These are phyloP conservation scores for Tolypocladium paradoxum DNA, from an alignment of 2,329 filamentous ascomycete genomes.

Conservation along the genomic window DNA sequence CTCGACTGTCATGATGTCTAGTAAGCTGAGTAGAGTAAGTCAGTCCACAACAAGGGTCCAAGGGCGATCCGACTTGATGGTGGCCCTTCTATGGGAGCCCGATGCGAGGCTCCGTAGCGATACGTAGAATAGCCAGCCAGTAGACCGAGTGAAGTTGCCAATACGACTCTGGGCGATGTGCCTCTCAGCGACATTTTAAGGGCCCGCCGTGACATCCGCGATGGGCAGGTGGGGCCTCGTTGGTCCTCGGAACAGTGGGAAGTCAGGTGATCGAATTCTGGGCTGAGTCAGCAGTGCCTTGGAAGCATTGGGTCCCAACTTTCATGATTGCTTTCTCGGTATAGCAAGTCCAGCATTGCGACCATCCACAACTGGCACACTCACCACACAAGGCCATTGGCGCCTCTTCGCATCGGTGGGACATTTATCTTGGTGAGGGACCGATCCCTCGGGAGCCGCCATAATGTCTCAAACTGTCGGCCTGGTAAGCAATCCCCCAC, in stretches of 20 bases:
- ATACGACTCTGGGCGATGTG: conserved; percentile 12
- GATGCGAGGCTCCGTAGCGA: conserved; percentile 13
- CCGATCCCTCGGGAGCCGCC: conserved; percentile 12
- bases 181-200: conserved; percentile 16
- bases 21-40: conserved; percentile 5
- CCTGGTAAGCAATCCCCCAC: conserved; percentile 39
- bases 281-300: not conserved
- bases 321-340: not conserved
- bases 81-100: conserved; percentile 7
- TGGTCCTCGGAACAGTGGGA: not conserved
- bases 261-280: not conserved
- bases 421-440: conserved; percentile 5
- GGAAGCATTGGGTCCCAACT: not conserved
- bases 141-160: conserved; percentile 17
- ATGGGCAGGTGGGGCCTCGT: not conserved
- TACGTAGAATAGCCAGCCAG: conserved; percentile 18
- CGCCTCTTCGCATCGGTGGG: not conserved
- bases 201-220: not conserved
- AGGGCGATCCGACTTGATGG: not conserved
- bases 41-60: not conserved
- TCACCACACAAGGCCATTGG: not conserved
- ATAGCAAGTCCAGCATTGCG: not conserved
- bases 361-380: not conserved
- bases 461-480: conserved; percentile 73
- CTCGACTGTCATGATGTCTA: conserved; percentile 30